Evolutionary conservation across 164 flowering plant species (phyloP), one percentile per base, ranked within the genome.

Genomic region (Piper longum): DNA sequence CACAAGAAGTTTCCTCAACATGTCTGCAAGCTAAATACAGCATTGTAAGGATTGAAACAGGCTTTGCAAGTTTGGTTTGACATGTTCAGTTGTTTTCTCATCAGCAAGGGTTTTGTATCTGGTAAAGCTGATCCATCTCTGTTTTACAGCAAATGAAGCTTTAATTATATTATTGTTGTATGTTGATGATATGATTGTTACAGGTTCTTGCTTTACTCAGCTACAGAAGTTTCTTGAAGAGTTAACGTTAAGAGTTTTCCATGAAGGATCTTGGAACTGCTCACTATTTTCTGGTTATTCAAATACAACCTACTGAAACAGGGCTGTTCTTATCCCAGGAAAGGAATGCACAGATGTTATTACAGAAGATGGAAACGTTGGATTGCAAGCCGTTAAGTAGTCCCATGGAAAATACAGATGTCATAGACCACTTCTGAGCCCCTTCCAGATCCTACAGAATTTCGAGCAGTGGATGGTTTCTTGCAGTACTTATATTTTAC

Each of bases 401-500:
- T 56, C n/a, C 59, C 7, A 18, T 56, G 59, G 40, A 8, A 9
- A 36, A 54, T 41, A 9, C 19, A 14, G 9, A 16, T 17, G 9
- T 62, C 56, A 17, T 2, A 7, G 39, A 4, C 3, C 4, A 16
- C 44, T 19, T 4, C 13, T 41, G 7, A 48, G 1, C 9, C 59
- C 16, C 58, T 54, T 8, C n/a, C 17, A 59, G 60, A 41, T 61
- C 60, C 60, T 14, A 56, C 61, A 7, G 60, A 55, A 14, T 67
- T 48, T 17, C n/a, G 54, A 12, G 14, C 41, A 43, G 17, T 67
- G 18, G 60, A 54, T 42, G 54, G 64, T 5, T 18, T 54, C 41
- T 40, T 67, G 4, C 58, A 66, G 42, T 66, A 60, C 42, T 42
- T 66, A 12, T n/a, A 7, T 16, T 5, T 60, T 19, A 60, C 64